Base-by-base conservation (phyloP, 257 asterid species). In the Galeopsis tetrahit region DNA sequence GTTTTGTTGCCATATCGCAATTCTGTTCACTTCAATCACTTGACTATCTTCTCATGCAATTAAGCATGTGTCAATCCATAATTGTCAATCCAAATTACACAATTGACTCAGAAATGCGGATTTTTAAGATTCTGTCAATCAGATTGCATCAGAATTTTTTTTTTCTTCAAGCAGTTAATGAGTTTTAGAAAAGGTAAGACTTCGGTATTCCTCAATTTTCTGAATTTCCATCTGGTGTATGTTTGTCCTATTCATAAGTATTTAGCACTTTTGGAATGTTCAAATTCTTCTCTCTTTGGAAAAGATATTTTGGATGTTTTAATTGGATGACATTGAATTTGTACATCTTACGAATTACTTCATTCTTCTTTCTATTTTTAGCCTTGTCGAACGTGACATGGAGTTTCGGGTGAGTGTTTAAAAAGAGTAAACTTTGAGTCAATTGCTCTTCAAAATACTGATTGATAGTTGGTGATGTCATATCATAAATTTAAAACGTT, bases 1-100 rank as follows among this genome's bases (percentile, higher is more conserved):
- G 69, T 57, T 49, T 49, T 4, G 2, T 42, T 75, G 70, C 59
- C 63, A 4, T 52, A 44, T 62, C 15, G 4, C 66, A 52, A 10
- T 74, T 75, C 57, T 43, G 53, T 67, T 69, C 73, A 28, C 73
- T 62, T 72, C 51, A 59, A 63, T 69, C 73, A 28, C 73, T 62
- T 72, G 57, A 59, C 63, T 31, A 7, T 66, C 68, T 59, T 63
- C 14, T 55, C 34, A 28, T 53, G 75, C 31, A 68, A 64, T 64
- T 56, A n/a, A 71, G 75, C 66, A 64, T 52, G 34, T 63, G 48
- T 21, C 28, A 13, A 63, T 40, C 63, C 72, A 68, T 68, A 55
- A 6, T 8, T 32, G 21, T 58, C 14, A 36, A 28, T 64, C 35
- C 28, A 48, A 59, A 49, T 36, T 28, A 72, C 77, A 17, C 33